Base-by-base conservation (phyloP, 805 yeast genomes). In the Phaffomyces thermotolerans region DNA sequence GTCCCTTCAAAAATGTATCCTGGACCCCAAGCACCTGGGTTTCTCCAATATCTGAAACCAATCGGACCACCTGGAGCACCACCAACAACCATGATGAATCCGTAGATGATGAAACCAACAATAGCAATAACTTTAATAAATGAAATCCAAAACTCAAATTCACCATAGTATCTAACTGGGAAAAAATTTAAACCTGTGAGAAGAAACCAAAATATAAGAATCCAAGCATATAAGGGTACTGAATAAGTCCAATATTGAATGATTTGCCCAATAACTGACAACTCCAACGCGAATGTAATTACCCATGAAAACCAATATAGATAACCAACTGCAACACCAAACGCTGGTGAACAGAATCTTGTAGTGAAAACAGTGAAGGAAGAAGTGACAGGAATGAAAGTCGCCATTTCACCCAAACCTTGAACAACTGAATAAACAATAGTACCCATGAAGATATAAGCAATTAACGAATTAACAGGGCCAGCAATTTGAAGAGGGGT, bases 271-370 rank as follows among this genome's bases (percentile, higher is more conserved):
- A 82, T 78, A 29, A 82, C 79, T 6, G 85, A 78, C 44, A 84
- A 64, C 61, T 84, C 91, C 51, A 83, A 68, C 8, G 91, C 86
- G 62, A 78, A 81, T 0, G 90, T 83, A 47, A 82, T 74, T 41
- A 84, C 79, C 87, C 88, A 84, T 9, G 84, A 75, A 60, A 81
- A 81, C 84, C 87, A 81, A 60, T 83, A 84, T 66, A 76, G 67
- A 72, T 83, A 81, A 42, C 85, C 84, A 46, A 76, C 78, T 27
- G 88, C 79, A 35, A 79, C 83, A 44, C 90, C 91, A 34, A 80
- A 60, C 8, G 89, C 76, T n/a, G 81, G 83, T 6, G 83, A 77
- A 27, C 81, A 60, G 67, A 81, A 83, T 52, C 84, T 68, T 12
- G 82, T 69, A n/a, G 81, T 72, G 58, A 82, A 83, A 37, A 79